A percentile compares a stretch with the other conserved stretches of the same genome.
phyloP scores from a whole-genome alignment of 108 stramenopile species.

The Cylindrotheca fusiformis region DNA sequence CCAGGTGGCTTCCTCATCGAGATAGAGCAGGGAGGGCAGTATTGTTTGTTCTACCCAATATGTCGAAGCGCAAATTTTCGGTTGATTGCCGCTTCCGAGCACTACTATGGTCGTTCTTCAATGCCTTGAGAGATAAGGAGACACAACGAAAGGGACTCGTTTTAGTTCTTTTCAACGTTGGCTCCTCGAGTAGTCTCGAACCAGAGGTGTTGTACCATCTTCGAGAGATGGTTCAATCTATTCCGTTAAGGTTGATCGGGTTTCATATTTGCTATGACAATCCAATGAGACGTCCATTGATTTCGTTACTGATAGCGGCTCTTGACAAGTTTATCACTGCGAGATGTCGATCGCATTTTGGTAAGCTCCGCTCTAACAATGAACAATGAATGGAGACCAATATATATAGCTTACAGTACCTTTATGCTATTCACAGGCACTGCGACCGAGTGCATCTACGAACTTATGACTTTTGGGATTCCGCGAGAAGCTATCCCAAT shows the following conservation, averaged over 20 bases:
- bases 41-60: slow-evolving; percentile 12
- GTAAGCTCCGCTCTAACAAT: not conserved
- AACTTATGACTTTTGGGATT: slow-evolving; percentile 3
- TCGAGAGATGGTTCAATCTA: not conserved
- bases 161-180: slow-evolving; percentile 25
- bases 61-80: not conserved
- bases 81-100: not conserved
- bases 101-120: not conserved
- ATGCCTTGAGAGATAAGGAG: slow-evolving; percentile 12
- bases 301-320: not conserved
- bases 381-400: not conserved
- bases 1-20: slow-evolving; percentile 4
- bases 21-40: slow-evolving; percentile 28
- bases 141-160: slow-evolving; percentile 29
- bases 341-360: not conserved
- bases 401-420: not conserved
- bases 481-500: slow-evolving; percentile 2
- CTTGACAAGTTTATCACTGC: not conserved
- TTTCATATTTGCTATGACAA: slow-evolving; percentile 1
- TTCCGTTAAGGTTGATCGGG: not conserved
- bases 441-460: not conserved
- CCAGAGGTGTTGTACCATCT: not conserved
- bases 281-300: not conserved
- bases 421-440: not conserved
- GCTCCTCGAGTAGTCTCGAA: not conserved